Base-by-base conservation (phyloP, 2,329 filamentous ascomycete genomes). In the Fusarium temperatum region DNA sequence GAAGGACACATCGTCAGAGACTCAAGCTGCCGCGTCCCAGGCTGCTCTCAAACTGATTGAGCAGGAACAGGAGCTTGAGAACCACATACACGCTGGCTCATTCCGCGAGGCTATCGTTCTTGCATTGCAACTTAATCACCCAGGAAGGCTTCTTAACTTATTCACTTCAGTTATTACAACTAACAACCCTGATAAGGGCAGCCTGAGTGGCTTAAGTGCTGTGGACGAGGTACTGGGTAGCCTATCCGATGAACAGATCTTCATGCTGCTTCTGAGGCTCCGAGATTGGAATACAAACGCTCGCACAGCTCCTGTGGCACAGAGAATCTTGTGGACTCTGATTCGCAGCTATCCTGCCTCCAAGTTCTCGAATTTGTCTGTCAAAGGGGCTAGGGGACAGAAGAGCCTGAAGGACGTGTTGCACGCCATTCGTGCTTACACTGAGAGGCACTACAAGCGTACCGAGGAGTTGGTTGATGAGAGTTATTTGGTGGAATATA, bases 211-310 rank as follows among this genome's bases (percentile, higher is more conserved):
- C 2, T 81, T 91, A 22, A 86, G 84, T 64, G 89, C 91, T 17
- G 96, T 98, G 14, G 96, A 98, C 77, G 89, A 94, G 58, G 95
- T 98, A 1, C 86, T 99, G 2, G 89, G 87, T n/a, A 89, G 85
- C 18, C 87, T 99, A 11, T 92, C 92, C 9, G 92, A 96, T 76
- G 93, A 96, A 76, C 96, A 98, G 81, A 89, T 99, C 20, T 97
- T 94, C 83, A 87, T 90, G 12, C 88, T 99, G 20, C 88, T 99
- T 2, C 86, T 96, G 42, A 88, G 96, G 66, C 84, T 98, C 50
- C 89, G 97, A 51, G 96, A 99, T 83, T 99, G 96, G 96, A 99
- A 99, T 81, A 97, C 96, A 9, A 98, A 98, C 77, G 95, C 94
- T 0, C 89, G 94, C 70, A 97, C 94, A 8, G 92, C 95, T 2